Evolutionary conservation across 768 basidiomycete species (phyloP).

Genomic region (Kwoniella heveanensis): DNA sequence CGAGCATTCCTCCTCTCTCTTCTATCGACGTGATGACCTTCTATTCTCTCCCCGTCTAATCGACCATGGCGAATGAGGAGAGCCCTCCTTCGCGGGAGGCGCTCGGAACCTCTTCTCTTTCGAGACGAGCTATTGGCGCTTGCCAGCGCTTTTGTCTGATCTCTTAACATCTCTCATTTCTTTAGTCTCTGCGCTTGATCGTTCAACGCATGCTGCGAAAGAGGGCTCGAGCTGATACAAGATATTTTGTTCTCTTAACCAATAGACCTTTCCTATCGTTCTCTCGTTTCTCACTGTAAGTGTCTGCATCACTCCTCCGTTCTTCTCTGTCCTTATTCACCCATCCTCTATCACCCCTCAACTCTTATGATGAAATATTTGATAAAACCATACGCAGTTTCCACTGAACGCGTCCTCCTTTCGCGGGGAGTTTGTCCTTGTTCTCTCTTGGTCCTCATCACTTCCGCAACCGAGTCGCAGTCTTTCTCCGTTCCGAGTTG

Average conservation of each 20-base stretch:
- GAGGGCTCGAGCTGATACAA: conserved; percentile 27
- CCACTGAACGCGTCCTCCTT: conserved; percentile 57
- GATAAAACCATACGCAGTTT: conserved; percentile 58
- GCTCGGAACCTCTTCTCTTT: conserved; percentile 45
- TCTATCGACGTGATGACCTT: conserved; percentile 54
- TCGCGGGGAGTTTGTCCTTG: conserved; percentile 50
- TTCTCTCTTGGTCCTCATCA: conserved; percentile 20
- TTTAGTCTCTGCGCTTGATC: neutral
- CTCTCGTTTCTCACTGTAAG: conserved; percentile 16
- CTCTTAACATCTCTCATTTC: conserved; percentile 3
- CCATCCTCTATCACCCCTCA: conserved; percentile 5
- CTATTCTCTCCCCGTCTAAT: conserved; percentile 58
- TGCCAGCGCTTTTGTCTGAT: conserved; percentile 58
- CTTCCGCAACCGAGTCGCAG: conserved; percentile 39
- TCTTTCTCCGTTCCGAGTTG: conserved; percentile 40
- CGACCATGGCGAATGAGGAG: conserved; percentile 58
- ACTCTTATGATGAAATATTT: conserved; percentile 52
- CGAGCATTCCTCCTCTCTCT: conserved; percentile 1
- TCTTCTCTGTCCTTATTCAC: neutral
- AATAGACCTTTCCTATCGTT: conserved; percentile 6
- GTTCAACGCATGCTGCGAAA: neutral
- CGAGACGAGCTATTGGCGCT: conserved; percentile 53
- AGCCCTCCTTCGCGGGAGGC: conserved; percentile 54
- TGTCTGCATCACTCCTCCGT: neutral
- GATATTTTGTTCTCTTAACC: neutral